A percentile compares a stretch with the other conserved stretches of the same genome.
These are phyloP conservation scores for Neohortaea acidophila DNA, from an alignment of 495 filamentous ascomycete species.

Conservation along the genomic window DNA sequence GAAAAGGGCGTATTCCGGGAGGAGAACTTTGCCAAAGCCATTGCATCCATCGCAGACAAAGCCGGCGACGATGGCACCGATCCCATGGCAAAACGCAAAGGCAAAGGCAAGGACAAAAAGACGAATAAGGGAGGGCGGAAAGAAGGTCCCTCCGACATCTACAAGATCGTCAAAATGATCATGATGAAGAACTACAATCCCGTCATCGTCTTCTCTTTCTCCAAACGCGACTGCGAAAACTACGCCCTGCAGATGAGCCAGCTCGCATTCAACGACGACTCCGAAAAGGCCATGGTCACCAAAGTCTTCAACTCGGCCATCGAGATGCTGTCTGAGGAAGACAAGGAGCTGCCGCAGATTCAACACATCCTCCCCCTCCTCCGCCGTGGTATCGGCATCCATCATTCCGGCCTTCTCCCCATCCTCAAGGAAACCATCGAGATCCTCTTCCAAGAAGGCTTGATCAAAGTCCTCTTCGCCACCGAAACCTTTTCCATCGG, in stretches of 20 bases:
- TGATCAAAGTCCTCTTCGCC: slow-evolving; percentile 95
- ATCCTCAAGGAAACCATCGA: slow-evolving; percentile 98
- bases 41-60: slow-evolving; percentile 74
- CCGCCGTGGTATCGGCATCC: slow-evolving; percentile 83
- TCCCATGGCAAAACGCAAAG: slow-evolving; percentile 59
- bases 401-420: slow-evolving; percentile 88
- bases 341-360: slow-evolving; percentile 75
- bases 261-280: slow-evolving; percentile 93
- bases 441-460: slow-evolving; percentile 92
- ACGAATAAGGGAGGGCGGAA: slow-evolving; percentile 70
- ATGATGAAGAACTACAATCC: slow-evolving; percentile 92
- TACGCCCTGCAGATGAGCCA: slow-evolving; percentile 69
- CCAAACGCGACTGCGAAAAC: slow-evolving; percentile 86
- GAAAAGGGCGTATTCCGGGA: slow-evolving; percentile 92
- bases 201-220: slow-evolving; percentile 98
- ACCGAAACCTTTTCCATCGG: slow-evolving; percentile 98
- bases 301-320: slow-evolving; percentile 90
- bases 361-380: slow-evolving; percentile 78
- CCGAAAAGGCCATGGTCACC: slow-evolving; percentile 83
- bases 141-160: slow-evolving; percentile 63
- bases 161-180: slow-evolving; percentile 96
- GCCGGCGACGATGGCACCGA: slow-evolving; percentile 74
- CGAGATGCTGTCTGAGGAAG: slow-evolving; percentile 77
- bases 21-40: slow-evolving; percentile 91
- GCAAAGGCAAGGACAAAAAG: slow-evolving; percentile 80